Evolutionary conservation across 1,284 basidiomycete genomes (phyloP).

Genomic region (Coniferiporia weirii): DNA sequence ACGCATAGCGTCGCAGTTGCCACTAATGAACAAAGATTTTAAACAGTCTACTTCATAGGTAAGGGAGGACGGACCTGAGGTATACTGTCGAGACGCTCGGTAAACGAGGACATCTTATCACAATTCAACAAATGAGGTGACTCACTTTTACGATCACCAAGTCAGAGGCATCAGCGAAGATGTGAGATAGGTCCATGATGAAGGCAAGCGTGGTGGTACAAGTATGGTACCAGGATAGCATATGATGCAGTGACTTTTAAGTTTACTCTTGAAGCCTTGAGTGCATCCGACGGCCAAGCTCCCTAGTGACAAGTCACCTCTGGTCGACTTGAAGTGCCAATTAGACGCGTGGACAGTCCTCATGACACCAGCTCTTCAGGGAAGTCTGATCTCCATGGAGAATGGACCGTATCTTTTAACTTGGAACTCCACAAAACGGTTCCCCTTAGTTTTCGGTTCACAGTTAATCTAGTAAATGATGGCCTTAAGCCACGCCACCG

Average conservation of each 20-base stretch:
- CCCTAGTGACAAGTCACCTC: too few species aligned
- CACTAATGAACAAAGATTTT: neutral
- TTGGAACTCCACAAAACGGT: too few species aligned
- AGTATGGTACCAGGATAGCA: neutral
- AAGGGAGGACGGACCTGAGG: constrained; percentile 1
- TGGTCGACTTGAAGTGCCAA: too few species aligned
- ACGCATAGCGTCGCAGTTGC: constrained; percentile 9
- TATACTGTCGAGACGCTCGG: neutral
- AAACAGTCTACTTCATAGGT: neutral
- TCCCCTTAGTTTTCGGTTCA: too few species aligned
- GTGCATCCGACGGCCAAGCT: too few species aligned
- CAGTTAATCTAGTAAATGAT: too few species aligned
- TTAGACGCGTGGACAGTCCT: too few species aligned
- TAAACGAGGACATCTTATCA: neutral
- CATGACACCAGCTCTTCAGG: too few species aligned
- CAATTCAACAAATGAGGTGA: neutral
- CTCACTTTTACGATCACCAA: constrained; percentile 1
- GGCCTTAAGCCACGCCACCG: too few species aligned
- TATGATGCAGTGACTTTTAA: neutral
- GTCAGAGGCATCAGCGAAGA: neutral
- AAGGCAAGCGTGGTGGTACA: neutral
- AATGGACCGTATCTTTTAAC: too few species aligned
- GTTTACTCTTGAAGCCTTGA: neutral
- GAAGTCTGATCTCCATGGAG: too few species aligned
- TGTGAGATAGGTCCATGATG: neutral